Evolutionary conservation across 2,329 filamentous ascomycete genomes (phyloP).

Genomic region (Beauveria australis): DNA sequence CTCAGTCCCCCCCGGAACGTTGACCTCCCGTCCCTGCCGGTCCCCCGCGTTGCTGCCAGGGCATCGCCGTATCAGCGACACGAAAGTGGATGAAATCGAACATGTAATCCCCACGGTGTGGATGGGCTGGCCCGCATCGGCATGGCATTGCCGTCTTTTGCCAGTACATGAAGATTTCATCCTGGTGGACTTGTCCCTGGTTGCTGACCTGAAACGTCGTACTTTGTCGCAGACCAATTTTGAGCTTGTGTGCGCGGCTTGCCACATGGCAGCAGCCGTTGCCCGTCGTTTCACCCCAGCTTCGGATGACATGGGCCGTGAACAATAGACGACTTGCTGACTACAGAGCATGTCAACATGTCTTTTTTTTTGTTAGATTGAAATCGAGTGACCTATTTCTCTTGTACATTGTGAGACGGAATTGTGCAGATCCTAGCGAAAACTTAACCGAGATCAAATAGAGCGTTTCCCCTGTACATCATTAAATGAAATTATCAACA

Average conservation of each 20-base stretch:
- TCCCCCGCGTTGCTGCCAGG: too few species aligned
- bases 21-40: too few species aligned
- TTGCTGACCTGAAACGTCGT: not conserved
- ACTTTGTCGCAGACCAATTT: not conserved
- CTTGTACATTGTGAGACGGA: too few species aligned
- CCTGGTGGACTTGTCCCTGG: not conserved
- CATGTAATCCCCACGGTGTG: too few species aligned
- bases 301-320: not conserved
- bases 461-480: not conserved
- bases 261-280: not conserved
- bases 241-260: not conserved
- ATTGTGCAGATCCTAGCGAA: too few species aligned
- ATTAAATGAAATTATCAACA: not conserved
- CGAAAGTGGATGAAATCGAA: too few species aligned
- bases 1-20: too few species aligned
- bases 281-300: constrained; percentile 1
- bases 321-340: not conserved
- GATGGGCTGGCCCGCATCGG: too few species aligned
- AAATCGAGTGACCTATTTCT: too few species aligned
- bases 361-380: not conserved
- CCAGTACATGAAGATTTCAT: too few species aligned
- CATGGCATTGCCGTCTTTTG: not conserved
- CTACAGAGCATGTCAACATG: not conserved
- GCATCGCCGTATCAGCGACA: too few species aligned
- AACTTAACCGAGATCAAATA: not conserved